Evolutionary conservation across 768 basidiomycete species (phyloP).

Genomic region (Hemileccinum rubropunctum): DNA sequence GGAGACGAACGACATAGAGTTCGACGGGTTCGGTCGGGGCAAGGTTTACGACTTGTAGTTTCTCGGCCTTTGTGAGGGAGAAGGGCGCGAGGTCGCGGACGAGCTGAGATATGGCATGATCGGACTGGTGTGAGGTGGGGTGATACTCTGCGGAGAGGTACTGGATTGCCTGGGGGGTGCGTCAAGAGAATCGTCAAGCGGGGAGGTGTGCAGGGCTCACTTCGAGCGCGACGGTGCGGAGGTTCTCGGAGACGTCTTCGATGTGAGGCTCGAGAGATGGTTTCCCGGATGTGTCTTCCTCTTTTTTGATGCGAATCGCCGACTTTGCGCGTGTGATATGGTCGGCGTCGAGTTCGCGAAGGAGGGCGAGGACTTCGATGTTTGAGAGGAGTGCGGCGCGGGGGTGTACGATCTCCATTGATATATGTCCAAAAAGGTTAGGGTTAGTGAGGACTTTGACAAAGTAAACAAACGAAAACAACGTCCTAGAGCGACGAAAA

Average conservation of each 20-base stretch:
- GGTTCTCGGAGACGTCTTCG: slow-evolving; percentile 71
- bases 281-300: slow-evolving; percentile 55
- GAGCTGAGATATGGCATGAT: slow-evolving; percentile 60
- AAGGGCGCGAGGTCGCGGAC: slow-evolving; percentile 65
- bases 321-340: slow-evolving; percentile 68
- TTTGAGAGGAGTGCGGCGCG: slow-evolving; percentile 85
- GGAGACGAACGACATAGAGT: slow-evolving; percentile 75
- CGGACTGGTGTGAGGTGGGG: slow-evolving; percentile 63
- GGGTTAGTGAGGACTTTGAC: slow-evolving; percentile 16
- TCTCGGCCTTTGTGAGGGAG: slow-evolving; percentile 86
- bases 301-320: slow-evolving; percentile 72
- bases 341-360: slow-evolving; percentile 74
- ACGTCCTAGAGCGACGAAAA: slow-evolving; percentile 7
- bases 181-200: neutral
- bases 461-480: slow-evolving; percentile 30
- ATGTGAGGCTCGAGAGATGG: slow-evolving; percentile 31
- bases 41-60: slow-evolving; percentile 88
- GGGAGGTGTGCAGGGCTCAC: slow-evolving; percentile 7
- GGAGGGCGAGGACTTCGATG: slow-evolving; percentile 76
- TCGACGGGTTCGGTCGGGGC: slow-evolving; percentile 80
- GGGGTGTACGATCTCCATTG: slow-evolving; percentile 39
- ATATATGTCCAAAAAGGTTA: slow-evolving; percentile 15
- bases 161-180: slow-evolving; percentile 64
- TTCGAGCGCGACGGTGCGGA: slow-evolving; percentile 85
- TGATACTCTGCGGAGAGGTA: slow-evolving; percentile 78